These are phyloP conservation scores for Coelastrella sp. DNA, from an alignment of 139 green algal species.

Conservation along the genomic window DNA sequence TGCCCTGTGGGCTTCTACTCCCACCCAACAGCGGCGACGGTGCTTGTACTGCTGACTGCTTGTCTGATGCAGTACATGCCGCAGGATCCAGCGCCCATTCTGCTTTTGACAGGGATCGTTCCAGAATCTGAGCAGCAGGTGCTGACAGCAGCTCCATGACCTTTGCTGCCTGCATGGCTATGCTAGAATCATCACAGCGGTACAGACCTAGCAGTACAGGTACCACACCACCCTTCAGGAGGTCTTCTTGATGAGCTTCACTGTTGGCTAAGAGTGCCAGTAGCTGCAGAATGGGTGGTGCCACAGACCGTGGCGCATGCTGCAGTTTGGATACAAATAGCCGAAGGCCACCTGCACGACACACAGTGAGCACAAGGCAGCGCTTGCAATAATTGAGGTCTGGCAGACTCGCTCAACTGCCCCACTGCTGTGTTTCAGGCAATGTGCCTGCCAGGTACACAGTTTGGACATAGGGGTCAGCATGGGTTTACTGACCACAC, in stretches of 20 bases:
- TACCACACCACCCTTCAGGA: slow-evolving; percentile 51
- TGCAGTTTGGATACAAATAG: slow-evolving; percentile 13
- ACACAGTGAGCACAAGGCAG: no score
- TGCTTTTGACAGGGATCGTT: slow-evolving; percentile 6
- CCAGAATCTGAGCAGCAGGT: slow-evolving; percentile 39
- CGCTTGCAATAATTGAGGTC: no score
- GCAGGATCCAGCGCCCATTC: neutral
- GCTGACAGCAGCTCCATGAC: slow-evolving; percentile 41
- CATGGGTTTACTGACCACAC: no score
- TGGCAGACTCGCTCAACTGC: no score
- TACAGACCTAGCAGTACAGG: slow-evolving; percentile 45
- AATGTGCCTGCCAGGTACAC: no score
- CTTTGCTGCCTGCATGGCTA: slow-evolving; percentile 5
- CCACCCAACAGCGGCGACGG: neutral
- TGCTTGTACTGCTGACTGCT: neutral
- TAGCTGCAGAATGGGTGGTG: slow-evolving; percentile 32
- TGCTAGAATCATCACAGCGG: neutral
- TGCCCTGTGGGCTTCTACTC: neutral
- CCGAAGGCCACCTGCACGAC: slow-evolving; percentile 1
- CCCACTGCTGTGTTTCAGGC: no score
- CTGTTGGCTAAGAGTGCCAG: neutral
- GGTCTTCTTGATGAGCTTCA: slow-evolving; percentile 32
- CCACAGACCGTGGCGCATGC: neutral
- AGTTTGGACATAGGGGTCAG: no score
- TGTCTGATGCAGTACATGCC: neutral